Evolutionary conservation across 306 rosid genomes (phyloP).

Genomic region (Argentina anserina): DNA sequence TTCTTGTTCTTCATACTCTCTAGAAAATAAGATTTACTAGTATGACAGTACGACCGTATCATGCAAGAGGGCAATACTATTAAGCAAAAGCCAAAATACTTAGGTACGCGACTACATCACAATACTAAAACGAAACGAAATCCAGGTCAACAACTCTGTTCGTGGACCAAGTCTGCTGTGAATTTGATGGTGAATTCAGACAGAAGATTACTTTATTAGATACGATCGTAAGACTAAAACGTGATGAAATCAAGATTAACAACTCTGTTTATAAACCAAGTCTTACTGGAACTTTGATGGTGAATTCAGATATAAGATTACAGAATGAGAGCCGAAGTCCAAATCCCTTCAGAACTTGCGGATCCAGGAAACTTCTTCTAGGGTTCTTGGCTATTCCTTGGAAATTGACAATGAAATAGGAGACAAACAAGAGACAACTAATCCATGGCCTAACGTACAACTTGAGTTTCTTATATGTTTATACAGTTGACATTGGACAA

Average conservation of each 20-base stretch:
- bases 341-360: not conserved
- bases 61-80: not conserved
- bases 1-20: not conserved
- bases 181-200: not conserved
- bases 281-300: not conserved
- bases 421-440: not conserved
- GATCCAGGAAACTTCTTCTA: not conserved
- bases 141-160: not conserved
- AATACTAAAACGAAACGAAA: not conserved
- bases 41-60: not conserved
- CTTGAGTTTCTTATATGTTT: not conserved
- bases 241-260: not conserved
- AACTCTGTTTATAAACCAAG: not conserved
- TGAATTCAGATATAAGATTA: not conserved
- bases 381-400: not conserved
- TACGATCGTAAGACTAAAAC: not conserved
- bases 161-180: not conserved
- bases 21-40: not conserved
- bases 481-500: conserved; percentile 5
- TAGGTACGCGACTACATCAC: not conserved
- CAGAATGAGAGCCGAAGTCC: not conserved
- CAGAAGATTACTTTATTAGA: not conserved
- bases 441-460: not conserved
- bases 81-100: not conserved
- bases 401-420: not conserved